Evolutionary conservation across 768 basidiomycete species (phyloP).

Genomic region (Calocybe indica): DNA sequence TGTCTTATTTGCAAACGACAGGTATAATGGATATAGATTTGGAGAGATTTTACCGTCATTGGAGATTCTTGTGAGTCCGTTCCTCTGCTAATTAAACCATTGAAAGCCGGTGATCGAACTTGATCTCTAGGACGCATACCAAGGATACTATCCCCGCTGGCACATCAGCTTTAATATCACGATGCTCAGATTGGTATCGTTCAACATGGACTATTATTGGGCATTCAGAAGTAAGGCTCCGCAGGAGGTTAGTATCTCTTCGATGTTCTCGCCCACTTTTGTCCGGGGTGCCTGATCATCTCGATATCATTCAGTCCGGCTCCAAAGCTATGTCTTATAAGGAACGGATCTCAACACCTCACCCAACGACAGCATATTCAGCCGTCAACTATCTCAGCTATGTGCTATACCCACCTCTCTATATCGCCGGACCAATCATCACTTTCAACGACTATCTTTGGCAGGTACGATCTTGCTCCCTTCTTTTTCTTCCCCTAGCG

Average conservation of each 20-base stretch:
- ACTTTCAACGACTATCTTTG: constrained; percentile 94
- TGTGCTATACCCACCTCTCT: constrained; percentile 87
- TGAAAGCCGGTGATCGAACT: constrained; percentile 3
- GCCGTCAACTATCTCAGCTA: constrained; percentile 77
- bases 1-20: constrained; percentile 74
- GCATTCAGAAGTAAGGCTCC: constrained; percentile 39
- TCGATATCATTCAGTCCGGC: constrained; percentile 8
- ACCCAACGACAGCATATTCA: constrained; percentile 55
- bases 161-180: constrained; percentile 93
- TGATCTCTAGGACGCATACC: constrained; percentile 47
- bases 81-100: neutral
- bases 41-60: constrained; percentile 48
- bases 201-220: constrained; percentile 93
- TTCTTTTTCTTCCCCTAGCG: neutral
- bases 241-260: constrained; percentile 33
- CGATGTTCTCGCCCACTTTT: neutral
- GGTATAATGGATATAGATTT: constrained; percentile 69
- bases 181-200: constrained; percentile 89
- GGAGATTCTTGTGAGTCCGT: constrained; percentile 51
- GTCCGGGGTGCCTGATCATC: neutral
- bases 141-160: constrained; percentile 88
- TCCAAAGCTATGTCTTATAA: constrained; percentile 40
- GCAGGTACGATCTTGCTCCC: constrained; percentile 54
- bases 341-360: constrained; percentile 50
- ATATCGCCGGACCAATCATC: constrained; percentile 94